Percentiles rank a stretch among this genome's conserved stretches.
Evolutionary conservation across 2,329 filamentous ascomycete genomes (phyloP).

Genomic region (Triangularia verruculosa): DNA sequence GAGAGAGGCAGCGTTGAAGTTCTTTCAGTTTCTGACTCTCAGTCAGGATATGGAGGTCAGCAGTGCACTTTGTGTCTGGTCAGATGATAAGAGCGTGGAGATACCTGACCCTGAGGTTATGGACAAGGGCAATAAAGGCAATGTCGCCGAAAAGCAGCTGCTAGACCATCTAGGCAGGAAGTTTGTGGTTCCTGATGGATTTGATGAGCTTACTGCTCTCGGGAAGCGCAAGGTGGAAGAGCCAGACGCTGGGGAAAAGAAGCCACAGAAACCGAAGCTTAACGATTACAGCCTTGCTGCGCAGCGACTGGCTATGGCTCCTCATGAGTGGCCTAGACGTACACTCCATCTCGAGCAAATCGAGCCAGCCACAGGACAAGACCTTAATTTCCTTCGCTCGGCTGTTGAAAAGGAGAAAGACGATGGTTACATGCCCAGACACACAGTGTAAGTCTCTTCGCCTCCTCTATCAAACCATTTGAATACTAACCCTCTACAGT

Average conservation of each 20-base stretch:
- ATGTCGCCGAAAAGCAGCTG: slow-evolving; percentile 17
- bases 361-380: neutral
- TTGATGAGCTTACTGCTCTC: slow-evolving; percentile 34
- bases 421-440: slow-evolving; percentile 25
- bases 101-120: slow-evolving; percentile 16
- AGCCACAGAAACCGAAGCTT: neutral
- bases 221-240: neutral
- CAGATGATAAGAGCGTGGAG: slow-evolving; percentile 10
- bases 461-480: neutral
- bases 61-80: slow-evolving; percentile 27
- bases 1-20: slow-evolving; percentile 18
- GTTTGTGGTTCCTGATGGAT: slow-evolving; percentile 39
- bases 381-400: slow-evolving; percentile 3
- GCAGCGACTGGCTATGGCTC: slow-evolving; percentile 5
- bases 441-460: slow-evolving; percentile 19
- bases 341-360: neutral
- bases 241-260: slow-evolving; percentile 1
- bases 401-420: slow-evolving; percentile 15
- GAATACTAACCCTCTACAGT: slow-evolving; percentile 12
- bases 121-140: neutral
- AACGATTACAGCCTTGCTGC: slow-evolving; percentile 14
- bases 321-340: neutral
- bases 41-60: slow-evolving; percentile 24
- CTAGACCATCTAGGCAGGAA: slow-evolving; percentile 27
- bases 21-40: slow-evolving; percentile 28